Percentiles rank a stretch among this genome's conserved stretches.
Conservation (phyloP, 441 rosid species). For the Manihot esculenta region DNA sequence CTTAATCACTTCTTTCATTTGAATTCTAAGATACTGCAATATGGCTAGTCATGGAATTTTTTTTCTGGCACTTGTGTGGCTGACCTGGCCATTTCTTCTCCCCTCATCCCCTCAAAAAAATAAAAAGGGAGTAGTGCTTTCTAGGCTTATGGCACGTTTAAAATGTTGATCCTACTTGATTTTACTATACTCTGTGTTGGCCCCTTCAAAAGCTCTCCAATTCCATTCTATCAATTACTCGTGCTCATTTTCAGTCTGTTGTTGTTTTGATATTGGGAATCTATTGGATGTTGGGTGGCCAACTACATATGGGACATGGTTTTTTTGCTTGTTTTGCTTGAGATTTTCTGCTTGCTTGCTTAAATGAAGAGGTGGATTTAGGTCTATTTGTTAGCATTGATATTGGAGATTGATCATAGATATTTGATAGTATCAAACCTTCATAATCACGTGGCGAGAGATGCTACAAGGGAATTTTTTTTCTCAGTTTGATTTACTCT, state of each 20-base stretch:
- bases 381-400: not conserved
- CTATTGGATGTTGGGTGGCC: not conserved
- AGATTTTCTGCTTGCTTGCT: not conserved
- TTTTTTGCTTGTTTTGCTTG: no score
- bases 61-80: not conserved
- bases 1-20: no score
- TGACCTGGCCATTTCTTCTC: no score
- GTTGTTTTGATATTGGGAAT: not conserved
- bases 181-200: not conserved
- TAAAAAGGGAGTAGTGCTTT: not conserved
- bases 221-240: not conserved
- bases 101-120: no score
- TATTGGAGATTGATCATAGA: not conserved
- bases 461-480: not conserved
- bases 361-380: not conserved
- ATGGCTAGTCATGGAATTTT: not conserved
- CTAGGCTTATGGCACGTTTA: no score
- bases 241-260: not conserved
- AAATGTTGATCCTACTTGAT: not conserved
- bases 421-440: not conserved
- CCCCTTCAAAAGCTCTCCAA: not conserved
- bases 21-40: not conserved
- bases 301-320: not conserved
- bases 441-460: not conserved
- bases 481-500: not conserved